A percentile compares a stretch with the other conserved stretches of the same genome.
phyloP scores from a whole-genome alignment of 2,329 filamentous ascomycete genomes.

The Pseudogymnoascus sp. region DNA sequence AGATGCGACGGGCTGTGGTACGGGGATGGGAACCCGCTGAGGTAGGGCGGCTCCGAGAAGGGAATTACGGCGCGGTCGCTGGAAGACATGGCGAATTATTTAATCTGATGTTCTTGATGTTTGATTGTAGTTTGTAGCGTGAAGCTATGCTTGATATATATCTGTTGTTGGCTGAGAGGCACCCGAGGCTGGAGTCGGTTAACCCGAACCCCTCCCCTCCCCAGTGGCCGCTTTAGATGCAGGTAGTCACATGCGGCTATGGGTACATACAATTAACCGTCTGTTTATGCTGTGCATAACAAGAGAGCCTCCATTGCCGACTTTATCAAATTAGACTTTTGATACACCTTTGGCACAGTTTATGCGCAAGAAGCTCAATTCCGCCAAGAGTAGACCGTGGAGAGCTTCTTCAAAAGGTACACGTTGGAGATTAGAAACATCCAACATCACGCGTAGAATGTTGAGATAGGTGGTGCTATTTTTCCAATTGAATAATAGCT shows the following conservation, averaged over 20 bases:
- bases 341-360: neutral
- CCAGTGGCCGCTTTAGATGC: neutral
- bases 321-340: neutral
- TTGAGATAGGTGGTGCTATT: neutral
- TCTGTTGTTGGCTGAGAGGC: conserved; percentile 1
- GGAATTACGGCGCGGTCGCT: conserved; percentile 37
- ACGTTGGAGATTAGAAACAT: neutral
- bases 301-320: neutral
- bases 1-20: conserved; percentile 61
- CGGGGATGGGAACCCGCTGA: conserved; percentile 60
- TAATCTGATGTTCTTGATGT: neutral
- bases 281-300: neutral
- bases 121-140: neutral
- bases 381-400: neutral
- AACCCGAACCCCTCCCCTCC: neutral
- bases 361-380: neutral
- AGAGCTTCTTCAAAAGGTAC: neutral
- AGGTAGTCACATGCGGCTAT: neutral
- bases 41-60: conserved; percentile 66
- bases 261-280: neutral
- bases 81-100: neutral
- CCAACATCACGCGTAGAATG: neutral
- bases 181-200: neutral
- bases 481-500: neutral
- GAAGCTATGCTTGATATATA: neutral